Percentiles rank a stretch among this genome's conserved stretches.
These are phyloP conservation scores for Porphyra umbilicalis DNA, from an alignment of 31 red algal genomes.

Conservation along the genomic window DNA sequence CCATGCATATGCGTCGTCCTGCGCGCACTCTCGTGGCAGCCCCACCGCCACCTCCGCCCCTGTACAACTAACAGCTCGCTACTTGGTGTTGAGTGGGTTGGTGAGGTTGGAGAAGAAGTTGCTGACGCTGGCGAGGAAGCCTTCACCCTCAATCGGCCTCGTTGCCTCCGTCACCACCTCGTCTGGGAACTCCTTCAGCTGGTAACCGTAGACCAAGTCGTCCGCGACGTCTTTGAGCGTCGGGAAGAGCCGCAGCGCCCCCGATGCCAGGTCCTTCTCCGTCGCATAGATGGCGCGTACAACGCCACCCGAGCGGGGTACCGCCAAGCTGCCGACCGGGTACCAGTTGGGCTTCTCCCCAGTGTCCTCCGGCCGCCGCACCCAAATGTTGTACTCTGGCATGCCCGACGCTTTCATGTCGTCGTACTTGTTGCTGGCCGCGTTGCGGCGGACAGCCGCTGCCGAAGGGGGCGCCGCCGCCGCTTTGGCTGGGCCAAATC, in stretches of 20 bases:
- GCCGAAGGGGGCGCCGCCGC: slow-evolving; percentile 24
- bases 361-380: slow-evolving; percentile 33
- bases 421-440: slow-evolving; percentile 50
- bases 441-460: slow-evolving; percentile 21
- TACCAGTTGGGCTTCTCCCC: slow-evolving; percentile 55
- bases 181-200: slow-evolving; percentile 63
- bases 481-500: slow-evolving; percentile 43
- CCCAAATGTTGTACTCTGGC: slow-evolving; percentile 82
- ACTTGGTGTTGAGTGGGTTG: background rate
- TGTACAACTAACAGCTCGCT: too few relatives aligned
- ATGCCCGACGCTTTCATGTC: slow-evolving; percentile 54
- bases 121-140: background rate
- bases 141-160: background rate
- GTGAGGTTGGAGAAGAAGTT: background rate
- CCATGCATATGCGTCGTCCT: too few relatives aligned
- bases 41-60: too few relatives aligned
- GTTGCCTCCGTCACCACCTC: slow-evolving; percentile 14
- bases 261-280: slow-evolving; percentile 48
- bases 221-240: slow-evolving; percentile 43
- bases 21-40: too few relatives aligned
- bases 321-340: slow-evolving; percentile 63
- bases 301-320: slow-evolving; percentile 54
- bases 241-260: slow-evolving; percentile 68
- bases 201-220: slow-evolving; percentile 63
- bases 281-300: slow-evolving; percentile 51